These are phyloP conservation scores for Musa beccarii DNA, from an alignment of 176 grass and related monocot genomes.

Conservation along the genomic window DNA sequence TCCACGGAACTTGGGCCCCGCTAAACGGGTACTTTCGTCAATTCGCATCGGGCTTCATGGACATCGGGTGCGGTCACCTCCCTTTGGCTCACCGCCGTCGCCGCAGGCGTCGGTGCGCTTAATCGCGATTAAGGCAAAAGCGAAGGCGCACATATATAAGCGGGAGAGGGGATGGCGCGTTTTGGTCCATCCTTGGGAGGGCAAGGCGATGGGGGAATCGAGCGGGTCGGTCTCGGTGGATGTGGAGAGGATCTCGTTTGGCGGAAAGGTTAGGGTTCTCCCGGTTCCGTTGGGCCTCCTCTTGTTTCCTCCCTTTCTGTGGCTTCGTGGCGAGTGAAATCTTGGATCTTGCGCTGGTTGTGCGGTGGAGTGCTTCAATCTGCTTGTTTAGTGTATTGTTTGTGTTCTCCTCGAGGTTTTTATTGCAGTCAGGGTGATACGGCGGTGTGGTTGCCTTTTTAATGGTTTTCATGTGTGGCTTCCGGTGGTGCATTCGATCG, in stretches of 20 bases:
- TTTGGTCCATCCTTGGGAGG: neutral
- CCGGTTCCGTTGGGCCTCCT: neutral
- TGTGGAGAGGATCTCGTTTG: constrained; percentile 79
- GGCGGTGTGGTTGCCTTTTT: neutral
- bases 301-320: neutral
- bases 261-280: constrained; percentile 61
- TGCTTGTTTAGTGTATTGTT: neutral
- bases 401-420: neutral
- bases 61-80: no score
- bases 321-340: constrained; percentile 14
- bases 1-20: no score
- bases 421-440: neutral
- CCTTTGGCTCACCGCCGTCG: neutral
- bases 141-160: neutral
- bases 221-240: constrained; percentile 80
- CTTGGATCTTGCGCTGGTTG: constrained; percentile 11
- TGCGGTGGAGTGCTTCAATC: neutral
- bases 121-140: neutral
- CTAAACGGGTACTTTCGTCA: neutral
- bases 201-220: constrained; percentile 59
- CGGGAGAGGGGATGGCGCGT: neutral
- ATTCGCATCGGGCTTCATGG: neutral
- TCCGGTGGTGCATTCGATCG: neutral
- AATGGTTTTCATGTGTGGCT: neutral
- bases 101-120: neutral